Base-by-base conservation (phyloP, 768 basidiomycete genomes). In the Tephrocybe sp. region DNA sequence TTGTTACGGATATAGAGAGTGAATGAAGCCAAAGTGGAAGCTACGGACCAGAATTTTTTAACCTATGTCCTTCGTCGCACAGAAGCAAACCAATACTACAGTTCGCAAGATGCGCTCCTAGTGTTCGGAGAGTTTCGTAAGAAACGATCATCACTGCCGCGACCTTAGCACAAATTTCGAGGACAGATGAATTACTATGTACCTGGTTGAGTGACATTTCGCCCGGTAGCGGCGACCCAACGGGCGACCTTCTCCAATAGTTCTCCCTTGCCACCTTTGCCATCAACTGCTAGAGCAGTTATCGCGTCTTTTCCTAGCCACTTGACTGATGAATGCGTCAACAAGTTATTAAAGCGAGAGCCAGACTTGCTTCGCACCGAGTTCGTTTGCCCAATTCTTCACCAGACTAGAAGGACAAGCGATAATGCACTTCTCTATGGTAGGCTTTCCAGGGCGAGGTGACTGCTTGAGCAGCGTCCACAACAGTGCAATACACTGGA, bases 401-500 rank as follows among this genome's bases (percentile, higher is more conserved):
- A 99, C 97, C 52, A 99, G 72, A 76, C 92, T 96, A 8, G 93
- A 91, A 0, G 97, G 97, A 66, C 97, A 99, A 1, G 86, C 95
- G 58, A 99, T 97, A 64, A 99, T 94, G 52, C 89, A 94, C 68
- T 98, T 99, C 63, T 98, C 96, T 55, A 98, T 94, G 0, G 90
- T 85, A 1, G 86, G 77, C 67, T 87, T 97, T 24, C 87, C 83
- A 0, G 94, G 74, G 44, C 86, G 83, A 0, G 97, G 93, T 0
- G 97, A 98, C 62, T 99, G 97, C 67, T 93, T 97, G 42, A 98
- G 71, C 11, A 98, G 68, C 0, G 96, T 98, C 93, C 95, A 98
- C 49, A 99, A 69, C 16, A 99, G 79, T 2, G 96, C 79, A 53
- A 99, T 98, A 64, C 97, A 98, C 64, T 99, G 97, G 13, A 99